Evolutionary conservation across 805 yeast genomes (phyloP), one percentile per base, ranked within the genome.

Genomic region (Kluyveromyces lactis): DNA sequence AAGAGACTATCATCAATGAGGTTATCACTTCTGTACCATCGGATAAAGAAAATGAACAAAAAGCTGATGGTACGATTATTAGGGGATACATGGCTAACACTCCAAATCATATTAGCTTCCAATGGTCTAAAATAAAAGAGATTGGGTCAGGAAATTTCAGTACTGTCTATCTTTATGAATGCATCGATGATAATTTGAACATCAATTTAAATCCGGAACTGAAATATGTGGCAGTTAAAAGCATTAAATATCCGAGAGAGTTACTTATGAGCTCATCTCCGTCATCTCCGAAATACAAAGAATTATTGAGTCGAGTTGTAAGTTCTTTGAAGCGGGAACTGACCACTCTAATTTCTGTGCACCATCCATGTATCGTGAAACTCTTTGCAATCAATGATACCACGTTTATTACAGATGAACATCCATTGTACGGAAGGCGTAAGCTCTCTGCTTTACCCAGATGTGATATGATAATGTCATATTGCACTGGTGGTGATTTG

Each of bases 401-500:
- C 2, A 31, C 49, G 1, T 52, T 56, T 37, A 16, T 57, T 15
- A 42, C 45, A 41, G 53, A 37, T 39, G 50, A 43, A 17, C 41
- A 56, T 51, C 56, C 67, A 45, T 34, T 58, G 31, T 42, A 52
- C 28, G 27, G 40, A 17, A 39, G 42, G 13, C 18, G 30, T 8
- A 33, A 27, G n/a, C 38, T 39, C 17, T 21, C 38, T 13, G 34
- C 27, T 35, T 43, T 53, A 34, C 64, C 56, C 47, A 43, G 68
- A 52, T 62, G 60, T 44, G 51, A 62, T 42, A 71, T 89, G 59
- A 81, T 82, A 30, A 67, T 89, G 52, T 84, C 89, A 1, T 86
- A 73, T 56, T 83, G 86, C 50, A 58, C 66, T 4, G 97, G 97
- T 4, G 97, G 97, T 3, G 95, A 87, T 52, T 59, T 92, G 30